Conservation (phyloP, 2,329 filamentous ascomycete species). For the Aspergillus sojae region DNA sequence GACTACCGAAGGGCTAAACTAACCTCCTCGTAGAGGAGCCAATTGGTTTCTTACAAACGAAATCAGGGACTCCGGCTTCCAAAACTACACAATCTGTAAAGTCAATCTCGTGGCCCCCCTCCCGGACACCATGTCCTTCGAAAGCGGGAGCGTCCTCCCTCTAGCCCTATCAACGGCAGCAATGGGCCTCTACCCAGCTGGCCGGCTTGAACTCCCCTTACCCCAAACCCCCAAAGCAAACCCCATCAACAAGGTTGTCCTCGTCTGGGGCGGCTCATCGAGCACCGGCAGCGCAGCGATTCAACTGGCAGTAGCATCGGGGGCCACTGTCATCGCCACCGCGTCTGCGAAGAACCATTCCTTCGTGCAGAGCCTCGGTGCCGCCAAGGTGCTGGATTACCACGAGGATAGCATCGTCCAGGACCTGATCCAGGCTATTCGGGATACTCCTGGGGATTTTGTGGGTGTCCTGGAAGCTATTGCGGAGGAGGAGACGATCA, state of each 20-base stretch:
- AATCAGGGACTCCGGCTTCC: constrained; percentile 28
- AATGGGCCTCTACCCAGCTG: constrained; percentile 22
- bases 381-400: constrained; percentile 43
- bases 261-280: constrained; percentile 50
- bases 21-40: constrained; percentile 11
- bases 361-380: constrained; percentile 39
- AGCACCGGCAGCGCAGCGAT: constrained; percentile 48
- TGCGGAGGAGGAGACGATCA: background rate
- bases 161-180: constrained; percentile 36
- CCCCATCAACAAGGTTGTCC: constrained; percentile 27
- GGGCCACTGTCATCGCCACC: constrained; percentile 43
- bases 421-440: constrained; percentile 26
- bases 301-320: constrained; percentile 45
- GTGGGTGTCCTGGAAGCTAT: constrained; percentile 15
- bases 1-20: background rate
- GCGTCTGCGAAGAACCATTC: constrained; percentile 41
- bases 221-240: constrained; percentile 19
- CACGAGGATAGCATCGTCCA: constrained; percentile 29
- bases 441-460: constrained; percentile 19
- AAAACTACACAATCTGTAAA: constrained; percentile 31
- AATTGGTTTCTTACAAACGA: constrained; percentile 28
- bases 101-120: constrained; percentile 28
- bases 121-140: constrained; percentile 35
- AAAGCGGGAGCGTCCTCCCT: constrained; percentile 41
- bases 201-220: constrained; percentile 25